Base-by-base conservation (phyloP, 2,329 filamentous ascomycete genomes). In the Aspergillus costaricaensis region DNA sequence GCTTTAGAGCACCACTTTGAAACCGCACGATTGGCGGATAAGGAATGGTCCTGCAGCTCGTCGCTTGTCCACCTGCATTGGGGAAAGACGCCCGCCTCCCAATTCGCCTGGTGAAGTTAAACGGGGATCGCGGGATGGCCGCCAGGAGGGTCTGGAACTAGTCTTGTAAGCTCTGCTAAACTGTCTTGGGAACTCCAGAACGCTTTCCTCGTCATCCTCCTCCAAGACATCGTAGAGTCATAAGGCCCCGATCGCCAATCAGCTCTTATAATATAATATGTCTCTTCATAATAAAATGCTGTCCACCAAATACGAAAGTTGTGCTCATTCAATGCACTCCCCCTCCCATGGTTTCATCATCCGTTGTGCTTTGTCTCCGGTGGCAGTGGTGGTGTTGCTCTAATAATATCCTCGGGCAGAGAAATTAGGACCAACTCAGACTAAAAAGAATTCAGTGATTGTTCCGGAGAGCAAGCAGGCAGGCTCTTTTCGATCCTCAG, bases 21-120 rank as follows among this genome's bases (percentile, higher is more conserved):
- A 63, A 59, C 62, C 50, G 44, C 60, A 62, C 60, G 49, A 67
- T 62, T 65, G 60, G 61, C 60, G 54, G 55, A 56, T 51, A 50
- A 62, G 53, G 56, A 54, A 62, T 51, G 53, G 36, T 39, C 55
- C 57, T 59, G 57, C 52, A 59, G 59, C 61, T 57, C 63, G 52
- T 57, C 54, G 59, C 52, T 63, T 57, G 49, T 55, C 38, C 52
- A 8, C 23, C 38, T 55, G n/a, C 38, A 55, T 60, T 55, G 54
- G 58, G 61, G 51, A 58, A 36, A 58, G 57, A 62, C 48, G 52
- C 36, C 58, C 60, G 53, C 59, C 55, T 62, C 53, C 52, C 58
- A 60, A 55, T 61, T 65, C 59, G 49, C 59, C 60, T 41, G 39
- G 14, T 39, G 6, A 55, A 25, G 38, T 55, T 36, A 14, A 55